Evolutionary conservation across 2,329 filamentous ascomycete species (phyloP).

Genomic region (Pestalotiopsis sp.): DNA sequence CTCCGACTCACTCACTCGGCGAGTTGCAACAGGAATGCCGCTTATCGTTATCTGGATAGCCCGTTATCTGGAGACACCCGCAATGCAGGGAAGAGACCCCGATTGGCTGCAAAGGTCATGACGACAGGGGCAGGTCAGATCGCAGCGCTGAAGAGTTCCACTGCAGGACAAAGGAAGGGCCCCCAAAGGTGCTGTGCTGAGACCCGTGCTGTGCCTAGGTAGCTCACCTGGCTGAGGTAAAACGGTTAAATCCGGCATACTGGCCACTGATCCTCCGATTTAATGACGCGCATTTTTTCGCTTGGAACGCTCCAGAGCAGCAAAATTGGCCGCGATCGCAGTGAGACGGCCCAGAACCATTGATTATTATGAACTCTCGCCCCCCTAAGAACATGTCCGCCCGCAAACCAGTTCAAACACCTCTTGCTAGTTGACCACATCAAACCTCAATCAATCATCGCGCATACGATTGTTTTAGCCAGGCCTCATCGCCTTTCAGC

Average conservation of each 20-base stretch:
- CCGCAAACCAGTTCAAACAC: neutral
- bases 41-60: neutral
- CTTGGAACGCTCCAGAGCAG: conserved; percentile 14
- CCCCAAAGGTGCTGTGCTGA: neutral
- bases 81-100: neutral
- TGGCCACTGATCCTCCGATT: conserved; percentile 11
- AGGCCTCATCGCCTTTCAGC: neutral
- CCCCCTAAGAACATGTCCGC: neutral
- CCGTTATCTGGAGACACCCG: neutral
- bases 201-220: neutral
- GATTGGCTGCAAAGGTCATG: conserved; percentile 5
- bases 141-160: neutral
- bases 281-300: conserved; percentile 24
- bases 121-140: neutral
- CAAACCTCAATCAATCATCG: neutral
- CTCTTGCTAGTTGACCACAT: conserved; percentile 16
- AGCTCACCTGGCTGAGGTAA: neutral
- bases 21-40: neutral
- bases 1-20: neutral
- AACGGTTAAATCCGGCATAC: conserved; percentile 4
- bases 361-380: conserved; percentile 1
- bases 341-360: neutral
- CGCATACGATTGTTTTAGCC: neutral
- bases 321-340: conserved; percentile 13
- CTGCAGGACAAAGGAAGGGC: neutral